phyloP scores from a whole-genome alignment of 176 grass and related monocot species.

The Dendrocalamus sinicus region DNA sequence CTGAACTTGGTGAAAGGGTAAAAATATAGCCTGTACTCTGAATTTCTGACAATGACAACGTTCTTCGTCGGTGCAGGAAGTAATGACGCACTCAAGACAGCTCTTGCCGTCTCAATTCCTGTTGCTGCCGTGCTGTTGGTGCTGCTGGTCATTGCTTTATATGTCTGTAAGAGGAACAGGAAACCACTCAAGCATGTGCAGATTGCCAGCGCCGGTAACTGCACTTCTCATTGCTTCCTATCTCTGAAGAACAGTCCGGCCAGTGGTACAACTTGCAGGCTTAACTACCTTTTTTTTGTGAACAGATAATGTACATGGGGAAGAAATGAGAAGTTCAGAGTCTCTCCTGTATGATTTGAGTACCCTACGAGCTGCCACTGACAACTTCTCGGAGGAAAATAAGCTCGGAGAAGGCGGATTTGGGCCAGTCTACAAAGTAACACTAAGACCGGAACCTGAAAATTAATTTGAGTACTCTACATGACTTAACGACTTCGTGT shows the following conservation, averaged over 20 bases:
- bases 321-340: background rate
- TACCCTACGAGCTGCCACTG: background rate
- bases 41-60: no score
- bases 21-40: no score
- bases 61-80: background rate
- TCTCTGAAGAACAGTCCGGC: background rate
- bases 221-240: background rate
- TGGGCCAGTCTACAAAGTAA: no score
- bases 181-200: background rate
- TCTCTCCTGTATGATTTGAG: constrained; percentile 14
- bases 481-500: no score
- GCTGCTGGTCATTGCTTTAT: background rate
- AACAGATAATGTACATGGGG: background rate
- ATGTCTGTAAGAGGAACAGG: background rate
- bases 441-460: no score
- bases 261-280: no score
- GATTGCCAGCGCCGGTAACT: background rate
- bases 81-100: no score
- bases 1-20: background rate
- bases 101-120: no score
- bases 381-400: constrained; percentile 18
- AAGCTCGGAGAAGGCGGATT: constrained; percentile 49
- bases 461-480: background rate
- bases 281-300: background rate
- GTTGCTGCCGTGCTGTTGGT: no score